These are phyloP conservation scores for Lablab purpureus DNA, from an alignment of 306 rosid genomes.

Conservation along the genomic window DNA sequence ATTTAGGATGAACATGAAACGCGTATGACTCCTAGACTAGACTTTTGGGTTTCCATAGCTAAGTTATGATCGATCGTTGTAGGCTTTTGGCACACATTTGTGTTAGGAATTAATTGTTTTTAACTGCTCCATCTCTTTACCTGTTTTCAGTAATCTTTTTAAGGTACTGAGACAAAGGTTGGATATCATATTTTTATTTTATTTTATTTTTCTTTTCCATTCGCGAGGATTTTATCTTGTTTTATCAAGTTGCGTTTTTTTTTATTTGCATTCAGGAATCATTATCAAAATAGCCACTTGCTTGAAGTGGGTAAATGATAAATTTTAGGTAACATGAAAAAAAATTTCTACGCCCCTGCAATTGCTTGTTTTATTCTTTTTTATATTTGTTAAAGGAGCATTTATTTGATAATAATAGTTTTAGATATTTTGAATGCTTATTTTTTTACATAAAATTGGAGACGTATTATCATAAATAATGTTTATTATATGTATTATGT, in stretches of 20 bases:
- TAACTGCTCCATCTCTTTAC: not conserved
- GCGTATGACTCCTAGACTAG: constrained; percentile 54
- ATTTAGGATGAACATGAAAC: constrained; percentile 45
- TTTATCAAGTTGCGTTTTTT: not conserved
- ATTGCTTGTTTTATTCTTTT: not conserved
- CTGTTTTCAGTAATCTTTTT: not conserved
- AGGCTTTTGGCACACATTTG: constrained; percentile 44
- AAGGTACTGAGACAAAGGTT: not conserved
- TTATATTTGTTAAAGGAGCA: not conserved
- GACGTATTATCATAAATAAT: no score
- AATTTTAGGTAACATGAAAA: not conserved
- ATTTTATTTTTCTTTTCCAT: no score
- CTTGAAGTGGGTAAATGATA: not conserved
- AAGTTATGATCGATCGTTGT: constrained; percentile 41
- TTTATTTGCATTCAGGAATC: not conserved
- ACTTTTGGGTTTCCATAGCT: constrained; percentile 46
- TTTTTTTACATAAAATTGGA: not conserved
- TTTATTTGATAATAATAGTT: not conserved
- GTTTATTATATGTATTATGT: no score
- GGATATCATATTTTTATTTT: not conserved
- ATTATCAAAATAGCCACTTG: not conserved
- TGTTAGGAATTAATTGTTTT: constrained; percentile 20
- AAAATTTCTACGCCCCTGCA: not conserved
- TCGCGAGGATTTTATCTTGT: no score
- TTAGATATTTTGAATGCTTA: not conserved